Evolutionary conservation across 2,329 filamentous ascomycete species (phyloP).

Genomic region (Proliferodiscus dingleyae): DNA sequence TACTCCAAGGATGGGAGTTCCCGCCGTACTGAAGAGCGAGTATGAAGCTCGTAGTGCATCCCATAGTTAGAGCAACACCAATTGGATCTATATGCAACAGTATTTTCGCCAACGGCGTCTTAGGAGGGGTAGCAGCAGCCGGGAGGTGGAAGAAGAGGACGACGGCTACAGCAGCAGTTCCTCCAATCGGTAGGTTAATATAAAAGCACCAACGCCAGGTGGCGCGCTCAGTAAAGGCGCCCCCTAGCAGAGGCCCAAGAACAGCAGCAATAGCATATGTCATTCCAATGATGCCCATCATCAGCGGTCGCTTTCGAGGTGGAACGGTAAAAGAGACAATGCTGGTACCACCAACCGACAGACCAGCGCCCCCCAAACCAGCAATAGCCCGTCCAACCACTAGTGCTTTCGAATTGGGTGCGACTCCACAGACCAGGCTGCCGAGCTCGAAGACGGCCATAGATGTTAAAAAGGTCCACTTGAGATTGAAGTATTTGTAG

Average conservation of each 20-base stretch:
- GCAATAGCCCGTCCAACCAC: slow-evolving; percentile 31
- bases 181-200: slow-evolving; percentile 39
- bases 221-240: slow-evolving; percentile 31
- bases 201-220: slow-evolving; percentile 33
- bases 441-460: slow-evolving; percentile 31
- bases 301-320: slow-evolving; percentile 2
- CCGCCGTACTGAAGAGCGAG: slow-evolving; percentile 43
- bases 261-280: slow-evolving; percentile 43
- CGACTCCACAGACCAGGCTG: slow-evolving; percentile 25
- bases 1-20: slow-evolving; percentile 37
- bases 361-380: slow-evolving; percentile 23
- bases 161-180: slow-evolving; percentile 28
- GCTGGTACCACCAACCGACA: slow-evolving; percentile 34
- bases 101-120: slow-evolving; percentile 11
- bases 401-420: slow-evolving; percentile 26
- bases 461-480: slow-evolving; percentile 18
- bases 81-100: slow-evolving; percentile 35
- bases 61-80: slow-evolving; percentile 40
- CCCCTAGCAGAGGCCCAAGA: slow-evolving; percentile 30
- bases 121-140: slow-evolving; percentile 8
- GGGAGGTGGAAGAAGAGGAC: slow-evolving; percentile 38
- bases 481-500: slow-evolving; percentile 3
- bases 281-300: neutral
- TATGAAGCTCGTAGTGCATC: slow-evolving; percentile 36
- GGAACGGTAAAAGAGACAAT: slow-evolving; percentile 34